These are phyloP conservation scores for Umbellularia californica DNA, from an alignment of 164 flowering plant species.

Conservation along the genomic window DNA sequence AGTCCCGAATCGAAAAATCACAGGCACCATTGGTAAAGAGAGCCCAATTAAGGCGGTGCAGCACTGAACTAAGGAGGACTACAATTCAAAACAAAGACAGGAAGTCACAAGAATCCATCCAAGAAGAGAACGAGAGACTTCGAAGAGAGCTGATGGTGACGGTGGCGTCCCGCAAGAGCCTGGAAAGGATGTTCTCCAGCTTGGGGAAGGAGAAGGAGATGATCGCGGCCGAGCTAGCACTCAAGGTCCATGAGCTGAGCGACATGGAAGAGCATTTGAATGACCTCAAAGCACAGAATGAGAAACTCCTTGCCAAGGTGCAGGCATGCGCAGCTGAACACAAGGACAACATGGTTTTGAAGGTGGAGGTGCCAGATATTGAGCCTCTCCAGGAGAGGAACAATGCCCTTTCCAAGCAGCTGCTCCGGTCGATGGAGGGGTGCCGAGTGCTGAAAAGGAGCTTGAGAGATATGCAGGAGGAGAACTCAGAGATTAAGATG, in stretches of 20 bases:
- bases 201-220: slow-evolving; percentile 88
- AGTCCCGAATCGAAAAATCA: slow-evolving; percentile 43
- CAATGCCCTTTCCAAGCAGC: slow-evolving; percentile 61
- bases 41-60: slow-evolving; percentile 52
- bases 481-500: slow-evolving; percentile 23
- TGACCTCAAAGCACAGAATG: slow-evolving; percentile 71
- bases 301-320: slow-evolving; percentile 43
- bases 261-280: slow-evolving; percentile 63
- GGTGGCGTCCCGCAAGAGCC: slow-evolving; percentile 59
- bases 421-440: slow-evolving; percentile 56
- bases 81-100: slow-evolving; percentile 28
- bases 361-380: slow-evolving; percentile 7
- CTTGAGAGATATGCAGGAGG: slow-evolving; percentile 42
- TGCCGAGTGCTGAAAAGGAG: slow-evolving; percentile 60
- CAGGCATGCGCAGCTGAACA: slow-evolving; percentile 40
- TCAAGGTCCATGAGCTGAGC: slow-evolving; percentile 52
- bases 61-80: slow-evolving; percentile 34
- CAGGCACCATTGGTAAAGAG: slow-evolving; percentile 24
- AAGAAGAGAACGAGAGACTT: slow-evolving; percentile 53
- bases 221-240: slow-evolving; percentile 67
- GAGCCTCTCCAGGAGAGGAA: slow-evolving; percentile 58
- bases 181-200: slow-evolving; percentile 75
- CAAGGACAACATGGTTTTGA: slow-evolving; percentile 24
- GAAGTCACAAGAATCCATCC: slow-evolving; percentile 10
- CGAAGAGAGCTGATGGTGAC: slow-evolving; percentile 46